Conservation (phyloP, 768 basidiomycete genomes). For the Boletus insuetus region DNA sequence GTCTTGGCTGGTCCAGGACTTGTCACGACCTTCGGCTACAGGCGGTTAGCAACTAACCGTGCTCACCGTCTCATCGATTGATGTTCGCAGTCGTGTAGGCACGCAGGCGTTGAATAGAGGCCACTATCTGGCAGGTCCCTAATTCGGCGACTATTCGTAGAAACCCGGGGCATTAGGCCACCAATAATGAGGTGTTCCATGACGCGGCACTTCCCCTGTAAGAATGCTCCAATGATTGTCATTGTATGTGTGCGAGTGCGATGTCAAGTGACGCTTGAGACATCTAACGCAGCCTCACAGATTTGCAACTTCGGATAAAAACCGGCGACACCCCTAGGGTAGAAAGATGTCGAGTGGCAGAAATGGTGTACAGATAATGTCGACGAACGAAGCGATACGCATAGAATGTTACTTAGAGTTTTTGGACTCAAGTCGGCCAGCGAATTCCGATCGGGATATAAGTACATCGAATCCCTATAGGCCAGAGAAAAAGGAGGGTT, state of each 20-base stretch:
- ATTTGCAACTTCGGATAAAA: no score
- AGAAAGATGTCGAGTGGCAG: no score
- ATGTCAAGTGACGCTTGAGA: no score
- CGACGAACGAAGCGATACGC: no score
- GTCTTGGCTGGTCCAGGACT: no score
- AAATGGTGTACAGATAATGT: no score
- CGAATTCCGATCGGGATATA: no score
- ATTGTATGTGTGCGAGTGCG: neutral
- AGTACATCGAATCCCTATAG: conserved; percentile 34
- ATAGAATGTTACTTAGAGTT: neutral
- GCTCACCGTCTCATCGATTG: neutral
- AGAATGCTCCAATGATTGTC: neutral
- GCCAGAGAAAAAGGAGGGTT: conserved; percentile 65
- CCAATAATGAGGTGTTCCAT: neutral
- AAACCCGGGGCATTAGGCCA: neutral
- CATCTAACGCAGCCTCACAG: no score
- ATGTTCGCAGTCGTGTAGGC: neutral
- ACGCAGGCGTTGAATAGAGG: neutral
- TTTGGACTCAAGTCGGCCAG: neutral
- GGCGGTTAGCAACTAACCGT: no score
- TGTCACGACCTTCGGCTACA: no score
- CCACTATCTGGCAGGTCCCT: neutral
- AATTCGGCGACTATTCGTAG: neutral
- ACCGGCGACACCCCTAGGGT: no score
- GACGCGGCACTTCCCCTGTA: neutral